Evolutionary conservation across 768 basidiomycete species (phyloP), one percentile per base, ranked within the genome.

Genomic region (Coprinopsis marcescibilis): DNA sequence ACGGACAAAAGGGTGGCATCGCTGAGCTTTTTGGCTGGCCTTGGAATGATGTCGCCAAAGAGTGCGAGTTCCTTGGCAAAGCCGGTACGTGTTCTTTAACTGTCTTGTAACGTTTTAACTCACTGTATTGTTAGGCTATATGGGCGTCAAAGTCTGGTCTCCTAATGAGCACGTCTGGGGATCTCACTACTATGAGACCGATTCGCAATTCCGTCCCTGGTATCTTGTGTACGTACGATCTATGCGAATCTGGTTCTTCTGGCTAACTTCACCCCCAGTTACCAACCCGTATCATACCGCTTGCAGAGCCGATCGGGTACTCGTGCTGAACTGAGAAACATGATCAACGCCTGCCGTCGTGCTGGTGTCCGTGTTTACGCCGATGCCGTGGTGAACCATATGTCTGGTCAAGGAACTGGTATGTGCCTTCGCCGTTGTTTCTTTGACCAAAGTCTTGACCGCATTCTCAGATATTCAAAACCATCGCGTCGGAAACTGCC

Each of bases 391-490:
- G 29, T 48, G 12, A 48, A 48, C 40, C 47, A 48, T 26, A 48
- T 48, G 47, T 48, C 47, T 12, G 47, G 47, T 4, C 47, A 48
- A 41, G 47, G 47, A 33, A 48, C 38, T 17, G 47, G 47, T 48
- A 15, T 17, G 47, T 8, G n/a, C 29, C n/a, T 32, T n/a, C n/a
- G 29, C 29, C 8, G n/a, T n/a, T n/a, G 8, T n/a, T 32, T 32
- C 29, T 32, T 32, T 32, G n/a, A 32, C 29, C 29, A 32, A 32
- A n/a, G 29, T 32, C 8, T 32, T 46, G 4, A 25, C 25, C 23
- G 4, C 12, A n/a, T 43, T 20, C 12, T 7, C 20, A 48, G 47
- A 48, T 29, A 35, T 48, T 23, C 47, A 48, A 29, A 48, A 48
- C 20, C 47, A 48, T 13, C 47, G 47, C 6, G 23, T 26, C 25